Evolutionary conservation across 2,329 filamentous ascomycete species (phyloP), one percentile per base, ranked within the genome.

Genomic region (Sarocladiaceae sp.): DNA sequence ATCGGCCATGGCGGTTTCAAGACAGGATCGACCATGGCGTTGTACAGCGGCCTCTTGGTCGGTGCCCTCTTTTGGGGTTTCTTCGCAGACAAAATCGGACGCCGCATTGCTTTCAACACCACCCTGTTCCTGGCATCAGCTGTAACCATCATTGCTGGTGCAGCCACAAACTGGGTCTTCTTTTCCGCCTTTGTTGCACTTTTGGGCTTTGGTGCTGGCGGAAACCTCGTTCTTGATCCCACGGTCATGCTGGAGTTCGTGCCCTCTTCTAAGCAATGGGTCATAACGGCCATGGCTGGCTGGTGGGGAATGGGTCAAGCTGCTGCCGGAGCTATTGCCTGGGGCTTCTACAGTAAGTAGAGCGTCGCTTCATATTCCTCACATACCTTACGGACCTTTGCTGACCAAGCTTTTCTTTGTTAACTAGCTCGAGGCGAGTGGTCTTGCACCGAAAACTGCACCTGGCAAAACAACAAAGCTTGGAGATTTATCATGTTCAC

Each of bases 1-100:
- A 13, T 43, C 19, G 41, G 41, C 24, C 20, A 33, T 11, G 23
- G 26, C 15, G 41, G 24, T 16, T 39, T 80, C 81, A 35, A 19
- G 33, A 35, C 33, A 6, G 33, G 33, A 6, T 35, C 33, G 33
- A 39, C 34, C 34, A 39, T 39, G 18, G 34, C 19, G 4, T 26
- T 39, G 21, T 43, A 48, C 21, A 29, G 21, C 1, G 69, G 69
- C 3, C 67, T 67, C 62, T 62, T 67, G 45, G 49, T 65, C 2
- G 72, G 77, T 3, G 76, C 76, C 3, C 56, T 82, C 15, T 83
- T 83, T 58, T 84, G 80, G 80, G 80, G 80, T 1, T 57, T 82
- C 18, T 70, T 68, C 2, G 78, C 78, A 9, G 80, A 84, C 52
- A 70, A 83, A 19, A 77, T 84, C 44, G 80, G 79, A 2, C 67